Evolutionary conservation across 2,329 filamentous ascomycete genomes (phyloP), one percentile per base, ranked within the genome.

Genomic region (Grosmannia huntii): DNA sequence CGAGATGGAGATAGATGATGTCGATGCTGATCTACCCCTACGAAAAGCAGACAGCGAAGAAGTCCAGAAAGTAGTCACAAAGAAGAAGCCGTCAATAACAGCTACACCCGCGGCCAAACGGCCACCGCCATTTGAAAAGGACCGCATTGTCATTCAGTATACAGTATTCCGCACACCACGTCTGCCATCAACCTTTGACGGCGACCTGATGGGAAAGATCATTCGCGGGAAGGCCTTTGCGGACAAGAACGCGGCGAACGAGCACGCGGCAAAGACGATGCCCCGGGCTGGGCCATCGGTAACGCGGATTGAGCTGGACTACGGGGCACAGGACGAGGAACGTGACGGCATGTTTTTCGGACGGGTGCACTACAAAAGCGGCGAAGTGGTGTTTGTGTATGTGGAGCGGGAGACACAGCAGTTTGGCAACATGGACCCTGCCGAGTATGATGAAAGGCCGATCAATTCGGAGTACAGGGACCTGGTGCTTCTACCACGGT

Each of bases 281-380:
- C 58, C 55, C 2, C 1, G 11, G 4, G 11, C 12, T 0, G 53
- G 54, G 0, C 48, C 56, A 1, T 28, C 56, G 1, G 58, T 61
- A 2, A 48, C 56, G 5, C 51, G 59, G 3, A 46, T 59, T 10
- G 53, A 63, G 41, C 38, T 59, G 10, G 56, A 60, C 31, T 62
- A 59, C 9, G 52, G 57, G 14, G 28, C n/a, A 1, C 28, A 59
- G 1, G 59, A 58, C 6, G 27, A 57, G 0, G 28, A 56, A 4
- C 60, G 62, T 10, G 56, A 60, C 14, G 61, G 62, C 14, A 56
- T 64, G 59, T 64, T 63, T n/a, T 60, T 56, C 12, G 61, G 62
- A 2, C 41, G 53, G 0, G 57, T 59, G 6, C 11, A 33, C 19
- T 61, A 55, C 52, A 56, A 36, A 3, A 41, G 58, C 25, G 57